These are phyloP conservation scores for Xylaria arbuscula DNA, from an alignment of 2,329 filamentous ascomycete genomes.

Conservation along the genomic window DNA sequence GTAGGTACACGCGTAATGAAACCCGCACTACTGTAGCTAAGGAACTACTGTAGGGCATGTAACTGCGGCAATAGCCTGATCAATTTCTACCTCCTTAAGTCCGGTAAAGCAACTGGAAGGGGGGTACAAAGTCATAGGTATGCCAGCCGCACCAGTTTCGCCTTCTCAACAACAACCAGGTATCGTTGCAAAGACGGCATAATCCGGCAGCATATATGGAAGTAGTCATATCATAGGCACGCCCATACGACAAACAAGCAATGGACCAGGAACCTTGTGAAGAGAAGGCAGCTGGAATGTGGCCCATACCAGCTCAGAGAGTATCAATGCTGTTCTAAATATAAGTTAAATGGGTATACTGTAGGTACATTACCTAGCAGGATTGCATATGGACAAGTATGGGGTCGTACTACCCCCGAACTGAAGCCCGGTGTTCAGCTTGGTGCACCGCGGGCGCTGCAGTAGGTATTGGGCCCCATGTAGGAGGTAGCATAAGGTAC, in stretches of 20 bases:
- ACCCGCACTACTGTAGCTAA: neutral
- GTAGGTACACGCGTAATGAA: neutral
- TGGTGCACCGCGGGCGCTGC: neutral
- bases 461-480: constrained; percentile 10
- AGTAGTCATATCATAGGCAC: neutral
- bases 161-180: neutral
- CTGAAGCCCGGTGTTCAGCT: neutral
- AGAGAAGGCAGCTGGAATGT: neutral
- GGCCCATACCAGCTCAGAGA: neutral
- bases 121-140: neutral
- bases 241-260: neutral
- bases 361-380: neutral
- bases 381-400: neutral
- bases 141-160: neutral
- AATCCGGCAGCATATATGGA: neutral
- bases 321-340: constrained; percentile 21
- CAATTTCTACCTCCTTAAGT: constrained; percentile 5
- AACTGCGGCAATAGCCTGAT: neutral
- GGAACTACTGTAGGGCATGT: neutral
- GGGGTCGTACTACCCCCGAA: neutral
- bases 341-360: constrained; percentile 10
- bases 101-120: neutral
- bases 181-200: neutral
- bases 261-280: neutral
- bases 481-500: neutral